These are phyloP conservation scores for Leishmania braziliensis DNA, from an alignment of 208 protist genomes.

Conservation along the genomic window DNA sequence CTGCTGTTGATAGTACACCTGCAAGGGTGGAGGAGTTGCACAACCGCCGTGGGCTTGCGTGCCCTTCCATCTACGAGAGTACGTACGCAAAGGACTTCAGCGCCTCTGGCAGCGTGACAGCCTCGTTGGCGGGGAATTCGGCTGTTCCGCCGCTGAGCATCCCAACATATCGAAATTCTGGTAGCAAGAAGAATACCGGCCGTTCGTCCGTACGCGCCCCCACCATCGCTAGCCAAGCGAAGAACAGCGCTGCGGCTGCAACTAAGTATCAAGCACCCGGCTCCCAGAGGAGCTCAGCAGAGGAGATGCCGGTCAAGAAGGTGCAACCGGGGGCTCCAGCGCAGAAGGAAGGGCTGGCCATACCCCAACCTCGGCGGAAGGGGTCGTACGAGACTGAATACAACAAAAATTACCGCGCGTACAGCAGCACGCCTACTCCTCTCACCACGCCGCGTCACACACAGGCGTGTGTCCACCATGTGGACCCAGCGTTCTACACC, in stretches of 20 bases:
- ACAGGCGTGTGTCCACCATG: constrained; percentile 51
- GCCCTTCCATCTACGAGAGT: constrained; percentile 28
- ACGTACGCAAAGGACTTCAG: constrained; percentile 1
- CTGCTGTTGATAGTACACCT: too few species aligned
- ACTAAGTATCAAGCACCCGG: not conserved
- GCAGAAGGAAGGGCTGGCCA: not conserved
- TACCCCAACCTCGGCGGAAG: constrained; percentile 5
- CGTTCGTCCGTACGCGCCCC: not conserved
- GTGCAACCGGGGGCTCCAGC: not conserved
- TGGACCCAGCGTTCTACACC: constrained; percentile 63
- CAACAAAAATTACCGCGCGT: constrained; percentile 40
- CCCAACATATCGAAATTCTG: not conserved
- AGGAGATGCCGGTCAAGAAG: not conserved
- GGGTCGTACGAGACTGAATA: constrained; percentile 44
- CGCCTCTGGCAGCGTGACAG: not conserved
- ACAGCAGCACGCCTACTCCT: constrained; percentile 15
- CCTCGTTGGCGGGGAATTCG: not conserved
- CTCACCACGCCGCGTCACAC: constrained; percentile 13
- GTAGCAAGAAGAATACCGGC: not conserved
- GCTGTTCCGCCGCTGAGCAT: not conserved
- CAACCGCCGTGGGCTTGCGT: not conserved
- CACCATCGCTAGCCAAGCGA: not conserved
- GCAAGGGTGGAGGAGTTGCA: not conserved
- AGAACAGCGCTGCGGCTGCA: not conserved
- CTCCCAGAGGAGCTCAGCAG: not conserved